These are phyloP conservation scores for Claviceps sp. DNA, from an alignment of 2,329 filamentous ascomycete genomes.

Conservation along the genomic window DNA sequence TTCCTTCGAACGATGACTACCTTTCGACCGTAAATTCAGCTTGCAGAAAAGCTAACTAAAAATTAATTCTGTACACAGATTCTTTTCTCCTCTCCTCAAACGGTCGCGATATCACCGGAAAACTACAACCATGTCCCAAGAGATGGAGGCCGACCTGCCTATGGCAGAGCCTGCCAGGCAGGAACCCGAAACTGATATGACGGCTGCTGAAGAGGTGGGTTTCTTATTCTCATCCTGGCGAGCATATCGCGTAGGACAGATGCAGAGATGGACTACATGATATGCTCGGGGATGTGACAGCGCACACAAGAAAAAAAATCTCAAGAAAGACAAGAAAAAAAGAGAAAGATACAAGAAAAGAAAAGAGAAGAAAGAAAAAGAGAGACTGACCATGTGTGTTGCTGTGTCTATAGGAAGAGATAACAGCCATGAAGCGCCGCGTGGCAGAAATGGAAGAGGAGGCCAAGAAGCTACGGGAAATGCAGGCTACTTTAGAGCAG, in stretches of 20 bases:
- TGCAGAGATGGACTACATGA: background rate
- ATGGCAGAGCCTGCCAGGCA: constrained; percentile 3
- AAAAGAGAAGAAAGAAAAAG: background rate
- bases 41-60: background rate
- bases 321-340: background rate
- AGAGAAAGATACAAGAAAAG: background rate
- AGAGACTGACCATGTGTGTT: constrained; percentile 18
- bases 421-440: constrained; percentile 73
- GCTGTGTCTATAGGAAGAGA: constrained; percentile 48
- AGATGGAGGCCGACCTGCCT: constrained; percentile 4
- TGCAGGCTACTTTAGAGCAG: constrained; percentile 77
- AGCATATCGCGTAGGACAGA: background rate
- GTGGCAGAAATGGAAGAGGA: constrained; percentile 88
- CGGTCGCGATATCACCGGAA: background rate
- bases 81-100: background rate
- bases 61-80: background rate
- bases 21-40: background rate
- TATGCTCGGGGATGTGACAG: background rate
- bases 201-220: constrained; percentile 10
- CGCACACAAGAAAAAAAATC: background rate
- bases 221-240: constrained; percentile 1
- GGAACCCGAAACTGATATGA: constrained; percentile 6
- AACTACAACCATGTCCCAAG: constrained; percentile 3
- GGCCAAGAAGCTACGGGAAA: constrained; percentile 72
- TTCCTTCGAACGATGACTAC: background rate